A percentile compares a stretch with the other conserved stretches of the same genome.
phyloP scores from a whole-genome alignment of 2,329 filamentous ascomycete genomes.

The Colletotrichum lindemuthianum region DNA sequence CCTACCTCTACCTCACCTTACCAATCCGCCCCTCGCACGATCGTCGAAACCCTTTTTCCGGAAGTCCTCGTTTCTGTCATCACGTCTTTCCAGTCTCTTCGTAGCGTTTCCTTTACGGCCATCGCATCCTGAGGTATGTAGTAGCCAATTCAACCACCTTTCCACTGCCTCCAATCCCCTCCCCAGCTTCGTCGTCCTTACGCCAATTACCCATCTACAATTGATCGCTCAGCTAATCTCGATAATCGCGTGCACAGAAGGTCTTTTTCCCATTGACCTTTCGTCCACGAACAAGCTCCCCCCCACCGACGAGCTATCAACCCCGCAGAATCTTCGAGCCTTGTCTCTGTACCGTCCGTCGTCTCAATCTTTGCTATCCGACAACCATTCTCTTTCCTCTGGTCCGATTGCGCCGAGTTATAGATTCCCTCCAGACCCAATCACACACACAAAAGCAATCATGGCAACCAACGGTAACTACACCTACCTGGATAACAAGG shows the following conservation, averaged over 20 bases:
- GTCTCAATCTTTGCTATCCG: background rate
- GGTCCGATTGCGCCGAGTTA: constrained; percentile 29
- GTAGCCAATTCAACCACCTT: background rate
- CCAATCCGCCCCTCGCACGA: constrained; percentile 30
- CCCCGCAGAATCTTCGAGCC: constrained; percentile 33
- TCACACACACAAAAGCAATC: constrained; percentile 37
- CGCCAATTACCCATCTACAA: constrained; percentile 26
- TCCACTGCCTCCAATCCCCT: background rate
- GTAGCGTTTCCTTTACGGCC: constrained; percentile 23
- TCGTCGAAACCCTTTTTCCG: constrained; percentile 34
- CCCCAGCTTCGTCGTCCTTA: constrained; percentile 8
- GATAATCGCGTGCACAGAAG: background rate
- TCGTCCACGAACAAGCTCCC: constrained; percentile 10
- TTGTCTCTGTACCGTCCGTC: constrained; percentile 13
- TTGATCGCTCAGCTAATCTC: background rate
- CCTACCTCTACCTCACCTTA: constrained; percentile 10
- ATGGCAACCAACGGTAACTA: constrained; percentile 70
- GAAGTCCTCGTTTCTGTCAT: constrained; percentile 21
- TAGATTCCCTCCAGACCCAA: constrained; percentile 16
- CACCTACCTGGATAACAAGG: constrained; percentile 55
- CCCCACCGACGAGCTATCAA: constrained; percentile 22
- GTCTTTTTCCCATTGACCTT: constrained; percentile 7
- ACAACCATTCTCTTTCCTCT: constrained; percentile 15
- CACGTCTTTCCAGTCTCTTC: constrained; percentile 29
- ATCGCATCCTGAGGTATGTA: constrained; percentile 26